Base-by-base conservation (phyloP, 306 rosid genomes). In the Pyrus betulifolia region DNA sequence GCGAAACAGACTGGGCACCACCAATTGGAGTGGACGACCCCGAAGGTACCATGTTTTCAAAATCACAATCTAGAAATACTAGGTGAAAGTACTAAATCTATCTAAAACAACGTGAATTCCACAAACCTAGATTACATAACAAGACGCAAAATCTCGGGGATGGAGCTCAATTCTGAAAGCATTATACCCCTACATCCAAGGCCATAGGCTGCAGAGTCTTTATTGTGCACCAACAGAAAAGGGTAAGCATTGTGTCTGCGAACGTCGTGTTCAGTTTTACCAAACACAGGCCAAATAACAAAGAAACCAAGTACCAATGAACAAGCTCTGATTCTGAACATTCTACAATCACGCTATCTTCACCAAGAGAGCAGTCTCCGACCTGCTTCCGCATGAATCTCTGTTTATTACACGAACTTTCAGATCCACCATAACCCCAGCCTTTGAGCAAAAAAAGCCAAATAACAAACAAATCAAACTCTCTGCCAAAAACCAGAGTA, bases 21-120 rank as follows among this genome's bases (percentile, higher is more conserved):
- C 97, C 95, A 73, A 94, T 91, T 17, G 88, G 93, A 69, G 93
- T 85, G 82, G 97, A 88, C 67, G 93, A 93, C 89, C 97, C 98
- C 52, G 96, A 91, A 67, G 94, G 93, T 59, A 86, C 95, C 98
- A 94, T 94, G 83, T 75, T 86, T 81, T 73, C 80, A 80, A 70
- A 74, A 69, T 63, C 55, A 80, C 49, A 68, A 83, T 76, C 75
- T 80, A 81, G 67, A 72, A 85, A 70, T 85, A 78, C 81, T 84
- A 70, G 45, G 82, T 62, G n/a, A 51, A 80, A 80, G 79, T 80
- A 83, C 60, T 71, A 82, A 67, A 88, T 81, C 88, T 77, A 87
- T 63, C 87, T 84, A 79, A 70, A 83, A 69, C 76, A 87, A 76
- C 80, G 79, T 70, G 78, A 88, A 76, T 74, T 80, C 70, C 65